Base-by-base conservation (phyloP, 1,284 basidiomycete genomes). In the Ustanciosporium gigantosporum region DNA sequence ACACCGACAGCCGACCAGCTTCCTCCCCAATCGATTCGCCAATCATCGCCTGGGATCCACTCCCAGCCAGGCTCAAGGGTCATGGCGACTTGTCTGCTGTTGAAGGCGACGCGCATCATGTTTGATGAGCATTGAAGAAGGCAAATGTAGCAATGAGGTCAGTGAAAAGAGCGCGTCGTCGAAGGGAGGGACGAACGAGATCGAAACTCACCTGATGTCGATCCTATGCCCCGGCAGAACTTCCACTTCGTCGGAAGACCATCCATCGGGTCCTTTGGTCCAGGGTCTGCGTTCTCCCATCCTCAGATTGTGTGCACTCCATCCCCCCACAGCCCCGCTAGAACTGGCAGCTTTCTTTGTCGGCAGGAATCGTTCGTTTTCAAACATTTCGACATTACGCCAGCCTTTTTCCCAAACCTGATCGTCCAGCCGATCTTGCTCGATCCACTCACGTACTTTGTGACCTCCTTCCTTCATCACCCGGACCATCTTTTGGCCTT, bases 11-110 rank as follows among this genome's bases (percentile, higher is more conserved):
- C 41, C 15, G 72, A 72, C 75, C 75, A 77, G 23, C 45, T 44
- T 1, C 74, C 75, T 9, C 69, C 60, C 70, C 71, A 76, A 41
- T 77, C 75, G 46, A 77, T 76, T n/a, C 75, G 52, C 75, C 75
- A 77, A 5, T 70, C 68, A 20, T 77, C 75, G 16, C 69, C 71
- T 2, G 68, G 53, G 19, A 77, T 36, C 73, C 73, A 77, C 29
- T 58, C 59, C 66, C 73, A 77, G 13, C 75, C 75, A 5, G 55
- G 46, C 15, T 73, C 72, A 17, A 71, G 66, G 19, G 51, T 52
- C 62, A 70, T 66, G 9, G 67, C 59, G 14, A 72, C 62, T 40
- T 73, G 66, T 43, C 66, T 73, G 46, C 62, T 66, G 44, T 56
- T 59, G 20, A 39, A 37, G 25, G n/a, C n/a, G n/a, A n/a, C n/a